phyloP scores from a whole-genome alignment of 148 eudicot species.

The Fagopyrum esculentum region DNA sequence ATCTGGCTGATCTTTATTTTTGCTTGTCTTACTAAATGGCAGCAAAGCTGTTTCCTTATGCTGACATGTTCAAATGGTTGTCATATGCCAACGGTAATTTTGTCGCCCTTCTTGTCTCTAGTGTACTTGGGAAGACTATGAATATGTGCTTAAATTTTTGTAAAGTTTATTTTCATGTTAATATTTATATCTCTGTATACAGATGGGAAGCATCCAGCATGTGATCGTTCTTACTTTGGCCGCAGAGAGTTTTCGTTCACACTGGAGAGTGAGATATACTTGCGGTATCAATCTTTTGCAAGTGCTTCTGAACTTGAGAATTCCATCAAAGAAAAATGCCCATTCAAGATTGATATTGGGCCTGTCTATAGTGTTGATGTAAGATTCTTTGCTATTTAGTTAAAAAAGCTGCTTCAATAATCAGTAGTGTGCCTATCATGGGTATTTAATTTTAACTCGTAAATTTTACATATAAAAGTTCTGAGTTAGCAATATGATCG shows the following conservation, averaged over 20 bases:
- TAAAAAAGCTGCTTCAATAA: neutral
- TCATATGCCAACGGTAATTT: slow-evolving; percentile 86
- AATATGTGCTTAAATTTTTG: neutral
- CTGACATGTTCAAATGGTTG: slow-evolving; percentile 85
- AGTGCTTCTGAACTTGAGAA: slow-evolving; percentile 63
- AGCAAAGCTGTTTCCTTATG: slow-evolving; percentile 82
- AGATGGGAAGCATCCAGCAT: slow-evolving; percentile 98
- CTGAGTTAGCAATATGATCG: neutral
- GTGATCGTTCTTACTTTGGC: slow-evolving; percentile 73
- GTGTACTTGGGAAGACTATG: neutral
- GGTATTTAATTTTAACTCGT: neutral
- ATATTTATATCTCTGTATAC: slow-evolving; percentile 7
- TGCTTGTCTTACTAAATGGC: slow-evolving; percentile 19
- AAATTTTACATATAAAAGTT: neutral
- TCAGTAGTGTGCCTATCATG: neutral
- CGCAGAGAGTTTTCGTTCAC: slow-evolving; percentile 89
- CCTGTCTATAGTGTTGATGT: slow-evolving; percentile 90
- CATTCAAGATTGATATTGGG: slow-evolving; percentile 94
- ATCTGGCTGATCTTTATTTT: neutral
- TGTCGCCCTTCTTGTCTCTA: neutral
- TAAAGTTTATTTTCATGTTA: neutral
- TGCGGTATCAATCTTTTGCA: slow-evolving; percentile 78
- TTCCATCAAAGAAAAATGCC: slow-evolving; percentile 78
- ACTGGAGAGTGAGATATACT: slow-evolving; percentile 62
- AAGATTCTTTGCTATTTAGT: slow-evolving; percentile 21